Evolutionary conservation across 805 yeast genomes (phyloP), one percentile per base, ranked within the genome.

Genomic region (Lachancea sp.): DNA sequence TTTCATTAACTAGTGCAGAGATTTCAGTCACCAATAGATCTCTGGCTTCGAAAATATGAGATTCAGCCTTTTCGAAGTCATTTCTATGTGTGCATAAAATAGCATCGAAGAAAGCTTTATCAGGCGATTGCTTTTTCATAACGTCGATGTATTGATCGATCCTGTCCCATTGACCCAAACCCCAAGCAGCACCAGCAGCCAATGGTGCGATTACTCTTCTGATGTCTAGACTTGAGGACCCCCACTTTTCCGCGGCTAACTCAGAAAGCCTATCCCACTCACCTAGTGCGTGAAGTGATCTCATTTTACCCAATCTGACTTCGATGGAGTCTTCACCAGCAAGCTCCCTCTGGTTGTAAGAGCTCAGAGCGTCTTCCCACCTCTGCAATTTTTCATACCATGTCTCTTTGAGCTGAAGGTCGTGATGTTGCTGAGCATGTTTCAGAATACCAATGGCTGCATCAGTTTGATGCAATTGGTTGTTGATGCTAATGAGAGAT

Each of bases 151-250:
- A 93, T 7, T 85, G 78, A 57, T 87, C 97, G 89, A 95, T 90
- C 56, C 86, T 74, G 53, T 89, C 96, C 99, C 99, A 95, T 59
- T 87, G 93, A 1, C 91, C 91, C 35, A 95, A 70, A 13, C 98
- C 97, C 99, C 99, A 93, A 1, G 98, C 88, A 1, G 99, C 97
- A 2, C 98, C 97, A 0, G 99, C 99, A 0, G 98, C 99, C 44
- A 95, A 69, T 0, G 99, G 98, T 1, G 99, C 99, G 54, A 93
- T 89, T 5, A 82, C 78, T 45, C 96, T 72, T 54, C 82, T 77
- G 33, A 80, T 78, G 15, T 88, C 95, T 25, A 81, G 73, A 1
- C 86, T 72, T 0, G 95, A 77, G 26, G 73, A 70, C 16, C 69
- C 71, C 99, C 99, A 93, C 59, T 86, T 88, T 36, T 80, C 82